phyloP scores from a whole-genome alignment of 2,329 filamentous ascomycete genomes.

The Zasmidium citrigriseum region DNA sequence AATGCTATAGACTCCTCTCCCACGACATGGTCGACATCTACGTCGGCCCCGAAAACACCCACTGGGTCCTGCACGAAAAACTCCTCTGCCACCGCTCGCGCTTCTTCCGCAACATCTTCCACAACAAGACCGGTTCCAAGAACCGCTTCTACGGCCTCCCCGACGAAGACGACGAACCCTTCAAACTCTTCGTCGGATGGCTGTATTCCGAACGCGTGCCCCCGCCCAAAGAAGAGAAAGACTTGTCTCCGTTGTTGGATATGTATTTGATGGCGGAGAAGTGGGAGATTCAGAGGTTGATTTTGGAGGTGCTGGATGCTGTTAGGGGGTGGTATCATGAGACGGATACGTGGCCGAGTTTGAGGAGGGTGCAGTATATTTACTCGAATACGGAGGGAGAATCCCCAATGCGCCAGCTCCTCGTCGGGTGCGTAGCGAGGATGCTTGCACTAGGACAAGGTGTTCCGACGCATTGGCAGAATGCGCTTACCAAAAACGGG shows the following conservation, averaged over 20 bases:
- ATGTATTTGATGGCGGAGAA: slow-evolving; percentile 58
- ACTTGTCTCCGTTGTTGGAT: slow-evolving; percentile 53
- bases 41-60: slow-evolving; percentile 55
- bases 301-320: slow-evolving; percentile 50
- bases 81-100: slow-evolving; percentile 56
- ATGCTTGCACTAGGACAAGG: slow-evolving; percentile 52
- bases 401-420: slow-evolving; percentile 34
- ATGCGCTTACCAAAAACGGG: slow-evolving; percentile 56
- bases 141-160: slow-evolving; percentile 50
- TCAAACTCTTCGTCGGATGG: slow-evolving; percentile 56
- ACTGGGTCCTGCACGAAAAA: slow-evolving; percentile 59
- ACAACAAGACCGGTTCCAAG: slow-evolving; percentile 38
- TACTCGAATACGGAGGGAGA: slow-evolving; percentile 34
- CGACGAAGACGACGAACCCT: slow-evolving; percentile 54
- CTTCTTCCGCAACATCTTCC: slow-evolving; percentile 57
- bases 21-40: slow-evolving; percentile 58
- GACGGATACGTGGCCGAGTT: slow-evolving; percentile 53
- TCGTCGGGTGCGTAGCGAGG: slow-evolving; percentile 51
- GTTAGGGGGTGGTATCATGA: slow-evolving; percentile 55
- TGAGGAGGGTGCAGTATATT: slow-evolving; percentile 52
- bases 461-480: slow-evolving; percentile 57
- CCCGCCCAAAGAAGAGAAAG: slow-evolving; percentile 51
- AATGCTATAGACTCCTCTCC: slow-evolving; percentile 49
- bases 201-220: slow-evolving; percentile 54
- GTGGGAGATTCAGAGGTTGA: slow-evolving; percentile 51